Conservation (phyloP, 1,284 basidiomycete species). For the Singerocomus rubriflavus region DNA sequence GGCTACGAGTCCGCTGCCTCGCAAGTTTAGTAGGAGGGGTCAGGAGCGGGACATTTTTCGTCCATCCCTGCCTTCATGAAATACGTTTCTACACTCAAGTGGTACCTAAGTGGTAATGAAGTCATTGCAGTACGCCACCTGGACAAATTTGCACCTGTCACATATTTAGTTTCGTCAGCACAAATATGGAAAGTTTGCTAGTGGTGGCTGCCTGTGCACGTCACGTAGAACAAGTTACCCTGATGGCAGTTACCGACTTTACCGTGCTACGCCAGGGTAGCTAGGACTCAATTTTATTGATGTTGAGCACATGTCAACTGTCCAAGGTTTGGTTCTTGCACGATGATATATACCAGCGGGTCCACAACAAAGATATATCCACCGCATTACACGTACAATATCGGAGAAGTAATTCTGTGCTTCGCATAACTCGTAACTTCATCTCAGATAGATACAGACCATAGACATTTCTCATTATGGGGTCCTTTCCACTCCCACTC, state of each 20-base stretch:
- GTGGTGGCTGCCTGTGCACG: too few relatives aligned
- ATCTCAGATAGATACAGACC: slow-evolving; percentile 11
- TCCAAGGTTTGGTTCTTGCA: too few relatives aligned
- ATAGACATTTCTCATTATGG: slow-evolving; percentile 9
- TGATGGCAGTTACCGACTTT: too few relatives aligned
- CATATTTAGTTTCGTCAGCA: not conserved
- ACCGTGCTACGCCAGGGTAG: too few relatives aligned
- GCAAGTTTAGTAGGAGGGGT: not conserved
- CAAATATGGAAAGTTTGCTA: too few relatives aligned
- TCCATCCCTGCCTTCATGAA: slow-evolving; percentile 4
- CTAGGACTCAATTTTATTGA: too few relatives aligned
- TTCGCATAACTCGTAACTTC: not conserved
- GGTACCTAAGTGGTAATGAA: not conserved
- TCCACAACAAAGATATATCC: not conserved
- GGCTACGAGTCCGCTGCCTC: not conserved
- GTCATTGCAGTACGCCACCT: not conserved
- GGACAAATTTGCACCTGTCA: not conserved
- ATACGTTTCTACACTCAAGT: not conserved
- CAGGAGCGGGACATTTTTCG: not conserved
- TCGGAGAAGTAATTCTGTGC: not conserved
- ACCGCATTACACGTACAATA: not conserved
- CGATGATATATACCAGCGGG: too few relatives aligned
- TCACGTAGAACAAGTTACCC: too few relatives aligned
- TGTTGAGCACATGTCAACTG: too few relatives aligned
- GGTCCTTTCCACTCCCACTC: slow-evolving; percentile 22